Base-by-base conservation (phyloP, 2,329 filamentous ascomycete genomes). In the Colletotrichum plurivorum region DNA sequence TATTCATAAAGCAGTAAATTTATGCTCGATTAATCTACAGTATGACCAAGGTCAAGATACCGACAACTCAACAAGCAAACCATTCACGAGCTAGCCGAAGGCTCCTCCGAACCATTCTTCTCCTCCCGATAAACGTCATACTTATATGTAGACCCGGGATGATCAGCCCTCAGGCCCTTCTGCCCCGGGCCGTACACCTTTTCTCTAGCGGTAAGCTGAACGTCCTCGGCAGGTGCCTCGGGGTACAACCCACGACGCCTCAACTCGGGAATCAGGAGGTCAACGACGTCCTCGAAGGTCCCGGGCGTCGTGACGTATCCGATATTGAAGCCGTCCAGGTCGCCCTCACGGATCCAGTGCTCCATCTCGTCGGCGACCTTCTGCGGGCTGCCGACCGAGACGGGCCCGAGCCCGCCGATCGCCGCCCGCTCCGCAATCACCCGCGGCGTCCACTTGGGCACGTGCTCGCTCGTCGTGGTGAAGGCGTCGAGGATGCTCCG, bases 161-260 rank as follows among this genome's bases (percentile, higher is more conserved):
- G 90, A 76, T 92, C 90, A 71, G 80, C 80, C 45, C 89, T 81
- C 67, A 92, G 74, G 15, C 83, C 80, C 6, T 77, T 83, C 75
- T 91, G 89, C 0, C 89, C 90, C 69, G 81, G 82, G 0, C 89
- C 89, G 75, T 90, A 91, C 0, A 91, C 79, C 78, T 87, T 91
- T 78, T 92, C 90, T 18, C 89, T 79, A 0, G 85, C 84, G 2
- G 87, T 89, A 27, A 86, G 71, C n/a, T 75, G 72, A 16, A 81
- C 78, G 31, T 82, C 79, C 3, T 69, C 69, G 2, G 72, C 70
- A 0, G 75, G 73, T 3, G 53, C 55, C 48, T 82, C 75, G 0
- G 74, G 74, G 48, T 80, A 81, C 2, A 78, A n/a, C 0, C 76
- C 76, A 1, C 77, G 71, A 18, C 70, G 70, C 22, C 75, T 69